Evolutionary conservation across 306 rosid species (phyloP).

Genomic region (Sicyos edulis): DNA sequence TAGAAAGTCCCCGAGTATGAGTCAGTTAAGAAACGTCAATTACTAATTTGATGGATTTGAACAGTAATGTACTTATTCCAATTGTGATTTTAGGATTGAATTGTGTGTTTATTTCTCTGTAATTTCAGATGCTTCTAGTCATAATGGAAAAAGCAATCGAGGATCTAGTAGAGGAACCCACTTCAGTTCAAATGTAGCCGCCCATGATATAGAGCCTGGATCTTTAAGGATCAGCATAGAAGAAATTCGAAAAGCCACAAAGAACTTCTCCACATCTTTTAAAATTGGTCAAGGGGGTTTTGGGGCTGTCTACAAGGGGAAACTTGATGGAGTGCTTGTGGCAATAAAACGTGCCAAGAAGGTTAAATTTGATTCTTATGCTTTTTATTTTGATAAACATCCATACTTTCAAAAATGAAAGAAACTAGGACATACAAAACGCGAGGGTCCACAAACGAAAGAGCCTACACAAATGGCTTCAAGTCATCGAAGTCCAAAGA

Average conservation of each 20-base stretch:
- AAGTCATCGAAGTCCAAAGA: too few relatives aligned
- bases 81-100: constrained; percentile 16
- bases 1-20: constrained; percentile 6
- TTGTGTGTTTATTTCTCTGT: constrained; percentile 26
- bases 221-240: constrained; percentile 55
- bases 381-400: too few relatives aligned
- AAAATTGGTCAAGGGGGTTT: constrained; percentile 98
- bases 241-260: constrained; percentile 62
- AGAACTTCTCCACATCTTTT: constrained; percentile 65
- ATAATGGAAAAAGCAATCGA: constrained; percentile 38
- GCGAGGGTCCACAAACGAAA: too few relatives aligned
- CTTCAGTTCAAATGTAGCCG: constrained; percentile 30
- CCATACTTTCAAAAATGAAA: too few relatives aligned
- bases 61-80: not conserved
- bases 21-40: not conserved
- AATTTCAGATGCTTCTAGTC: constrained; percentile 43
- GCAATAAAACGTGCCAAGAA: constrained; percentile 93
- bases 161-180: constrained; percentile 35
- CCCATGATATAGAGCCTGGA: constrained; percentile 47
- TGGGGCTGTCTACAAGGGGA: constrained; percentile 79
- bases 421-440: too few relatives aligned
- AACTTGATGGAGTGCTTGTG: constrained; percentile 66
- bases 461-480: too few relatives aligned
- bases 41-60: constrained; percentile 3
- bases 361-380: constrained; percentile 34